Percentiles rank a stretch among this genome's conserved stretches.
These are phyloP conservation scores for Apophysomyces trapeziformis DNA, from an alignment of 371 early-diverging fungal genomes.

Conservation along the genomic window DNA sequence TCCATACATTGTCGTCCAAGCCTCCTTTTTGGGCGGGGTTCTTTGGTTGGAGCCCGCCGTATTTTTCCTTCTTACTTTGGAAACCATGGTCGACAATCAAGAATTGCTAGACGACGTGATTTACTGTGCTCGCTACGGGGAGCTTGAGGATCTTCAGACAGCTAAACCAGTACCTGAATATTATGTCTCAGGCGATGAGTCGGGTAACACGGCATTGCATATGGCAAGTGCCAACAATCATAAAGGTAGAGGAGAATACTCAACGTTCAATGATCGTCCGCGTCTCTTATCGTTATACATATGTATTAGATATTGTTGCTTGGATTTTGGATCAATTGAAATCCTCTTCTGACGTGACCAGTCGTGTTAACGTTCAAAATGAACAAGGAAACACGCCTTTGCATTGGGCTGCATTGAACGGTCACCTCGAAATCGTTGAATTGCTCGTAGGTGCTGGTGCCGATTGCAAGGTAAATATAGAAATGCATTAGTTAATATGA, in stretches of 20 bases:
- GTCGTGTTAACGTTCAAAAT: conserved; percentile 63
- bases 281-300: no score
- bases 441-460: conserved; percentile 62
- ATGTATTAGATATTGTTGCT: conserved; percentile 51
- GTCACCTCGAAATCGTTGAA: conserved; percentile 70
- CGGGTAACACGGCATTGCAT: conserved; percentile 79
- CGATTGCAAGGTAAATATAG: conserved; percentile 61
- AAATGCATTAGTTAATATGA: conserved; percentile 3
- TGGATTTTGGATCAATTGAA: conserved; percentile 54
- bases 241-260: conserved; percentile 43
- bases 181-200: conserved; percentile 47
- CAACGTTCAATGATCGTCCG: no score
- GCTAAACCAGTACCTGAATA: conserved; percentile 43
- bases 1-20: neutral
- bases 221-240: conserved; percentile 89
- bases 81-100: conserved; percentile 20
- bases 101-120: conserved; percentile 62
- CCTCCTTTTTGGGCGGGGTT: neutral
- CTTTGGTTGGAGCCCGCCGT: neutral
- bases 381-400: conserved; percentile 81
- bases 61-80: neutral
- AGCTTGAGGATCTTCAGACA: conserved; percentile 71
- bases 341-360: conserved; percentile 20
- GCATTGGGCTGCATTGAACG: conserved; percentile 91
- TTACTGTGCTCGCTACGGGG: conserved; percentile 77